Percentiles rank a stretch among this genome's conserved stretches.
Conservation (phyloP, 1,284 basidiomycete genomes). For the Coniophora puteana region DNA sequence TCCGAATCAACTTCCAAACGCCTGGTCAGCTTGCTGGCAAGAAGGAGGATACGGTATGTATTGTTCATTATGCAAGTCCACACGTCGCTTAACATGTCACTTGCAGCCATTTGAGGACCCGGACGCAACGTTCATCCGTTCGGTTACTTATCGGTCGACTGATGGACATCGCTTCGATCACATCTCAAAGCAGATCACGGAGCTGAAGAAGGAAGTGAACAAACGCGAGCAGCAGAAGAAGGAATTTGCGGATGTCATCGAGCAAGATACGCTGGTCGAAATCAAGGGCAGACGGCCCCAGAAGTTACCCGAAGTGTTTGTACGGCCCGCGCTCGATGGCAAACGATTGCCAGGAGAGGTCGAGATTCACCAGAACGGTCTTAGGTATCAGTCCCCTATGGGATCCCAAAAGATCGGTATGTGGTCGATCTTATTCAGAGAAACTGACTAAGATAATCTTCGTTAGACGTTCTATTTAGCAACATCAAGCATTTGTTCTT, state of each 20-base stretch:
- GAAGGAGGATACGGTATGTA: conserved; percentile 91
- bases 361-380: conserved; percentile 97
- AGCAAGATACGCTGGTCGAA: conserved; percentile 89
- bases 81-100: conserved; percentile 6
- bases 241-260: conserved; percentile 96
- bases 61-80: background rate
- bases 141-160: conserved; percentile 89
- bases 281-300: conserved; percentile 82
- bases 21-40: conserved; percentile 97
- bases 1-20: conserved; percentile 98
- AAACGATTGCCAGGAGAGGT: conserved; percentile 94
- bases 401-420: conserved; percentile 87
- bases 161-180: conserved; percentile 89
- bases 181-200: conserved; percentile 90
- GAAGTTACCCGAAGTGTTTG: conserved; percentile 89
- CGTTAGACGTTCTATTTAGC: conserved; percentile 86
- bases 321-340: conserved; percentile 90
- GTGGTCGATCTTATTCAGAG: conserved; percentile 22
- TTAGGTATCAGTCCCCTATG: conserved; percentile 88
- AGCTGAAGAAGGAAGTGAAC: conserved; percentile 94
- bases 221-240: conserved; percentile 98
- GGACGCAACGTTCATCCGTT: conserved; percentile 94
- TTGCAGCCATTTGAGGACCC: conserved; percentile 93
- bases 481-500: conserved; percentile 99
- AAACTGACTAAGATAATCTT: conserved; percentile 7